Base-by-base conservation (phyloP, 2,329 filamentous ascomycete species). In the Colletotrichum magnum region DNA sequence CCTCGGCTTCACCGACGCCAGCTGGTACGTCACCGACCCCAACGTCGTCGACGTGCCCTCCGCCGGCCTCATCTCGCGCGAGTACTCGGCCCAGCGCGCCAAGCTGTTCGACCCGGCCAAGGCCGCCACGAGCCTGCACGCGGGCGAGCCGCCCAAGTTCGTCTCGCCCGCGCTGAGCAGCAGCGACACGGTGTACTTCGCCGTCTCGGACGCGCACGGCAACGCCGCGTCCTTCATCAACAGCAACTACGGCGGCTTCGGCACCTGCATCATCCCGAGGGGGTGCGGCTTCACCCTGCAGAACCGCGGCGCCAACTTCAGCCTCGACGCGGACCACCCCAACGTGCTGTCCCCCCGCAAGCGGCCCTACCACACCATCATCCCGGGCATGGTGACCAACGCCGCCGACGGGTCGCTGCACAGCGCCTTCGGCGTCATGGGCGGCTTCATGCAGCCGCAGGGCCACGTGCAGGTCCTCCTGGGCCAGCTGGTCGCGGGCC, bases 181-280 rank as follows among this genome's bases (percentile, higher is more conserved):
- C 80, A 93, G 92, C 78, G 96, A 99, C 79, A 98, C 96, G 0
- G 96, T 98, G 32, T 98, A 98, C 84, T 97, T 98, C 77, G 90
- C 92, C 65, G 92, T 92, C 12, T 92, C 94, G 0, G 96, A 98
- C 82, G 81, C 85, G 1, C 84, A 90, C 39, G 96, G 96, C 62
- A 98, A 98, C 80, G 95, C 93, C 41, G 95, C 96, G 61, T 96
- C 93, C 24, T 98, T 98, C 83, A 98, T 98, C 84, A 98, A 97
- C 86, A 95, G 92, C 81, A 97, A 95, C 85, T 98, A 95, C 81
- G 91, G 88, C 64, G 94, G 94, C 0, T 95, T 98, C 79, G 96
- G 96, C 60, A 96, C 94, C 0, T 87, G 85, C 73, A 97, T 98
- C 77, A 90, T 99, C 58, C 95, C 96, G 21, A 83, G 86, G 50